Evolutionary conservation across 2,329 filamentous ascomycete genomes (phyloP), one percentile per base, ranked within the genome.

Genomic region (Endothia cerciana): DNA sequence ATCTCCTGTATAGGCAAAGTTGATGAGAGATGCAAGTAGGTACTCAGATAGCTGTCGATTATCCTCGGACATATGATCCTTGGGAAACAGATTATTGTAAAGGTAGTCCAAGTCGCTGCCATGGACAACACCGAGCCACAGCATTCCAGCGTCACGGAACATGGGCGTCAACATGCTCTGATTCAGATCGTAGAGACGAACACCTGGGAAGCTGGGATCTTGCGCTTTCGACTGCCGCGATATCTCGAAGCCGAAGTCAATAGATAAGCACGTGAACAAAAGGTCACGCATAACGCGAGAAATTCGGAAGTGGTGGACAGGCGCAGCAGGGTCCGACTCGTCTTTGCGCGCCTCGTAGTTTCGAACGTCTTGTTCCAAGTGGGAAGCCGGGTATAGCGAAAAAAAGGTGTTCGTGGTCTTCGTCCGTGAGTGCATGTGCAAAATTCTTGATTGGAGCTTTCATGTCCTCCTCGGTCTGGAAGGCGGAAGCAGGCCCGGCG

Each of bases 81-180:
- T 64, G 0, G 70, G 69, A 30, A 72, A 71, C 6, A 73, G 30
- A 3, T 67, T 65, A 19, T 73, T 72, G 61, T 69, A 71, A 15
- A 75, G 59, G 60, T 74, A 75, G 15, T 74, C 64, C 10, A 65
- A 64, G 56, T 75, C 74, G 40, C 73, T 74, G 0, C 73, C 73
- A 49, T 74, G 72, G 3, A 41, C 36, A 0, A 64, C 59, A 7
- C 72, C 70, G 6, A 74, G 8, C 28, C 70, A 75, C 0, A 72
- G 71, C 73, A 74, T 73, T 0, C 72, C 72, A 1, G 65, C 70
- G 0, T 25, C 68, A 0, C 60, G 47, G 30, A 75, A 72, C 13
- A 75, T 30, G 0, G 72, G 69, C 0, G 72, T 68, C 36, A 73
- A 33, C 71, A 74, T 72, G 62, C 70, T 74, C 61, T 75, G 74